Evolutionary conservation across 2,329 filamentous ascomycete species (phyloP).

Genomic region (Elsinoe perseae): DNA sequence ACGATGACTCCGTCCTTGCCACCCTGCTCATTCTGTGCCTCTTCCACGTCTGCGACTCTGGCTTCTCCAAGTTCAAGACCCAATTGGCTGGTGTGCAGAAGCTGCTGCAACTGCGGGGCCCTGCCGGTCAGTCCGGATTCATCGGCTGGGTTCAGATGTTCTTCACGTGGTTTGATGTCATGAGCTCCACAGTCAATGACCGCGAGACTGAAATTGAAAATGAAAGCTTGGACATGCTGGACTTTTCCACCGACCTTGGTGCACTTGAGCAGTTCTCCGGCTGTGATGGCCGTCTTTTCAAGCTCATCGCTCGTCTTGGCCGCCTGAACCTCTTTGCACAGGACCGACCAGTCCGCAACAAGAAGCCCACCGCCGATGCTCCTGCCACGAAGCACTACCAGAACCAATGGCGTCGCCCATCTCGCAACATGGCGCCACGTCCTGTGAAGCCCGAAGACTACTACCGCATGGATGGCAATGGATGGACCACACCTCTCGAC

Average conservation of each 20-base stretch:
- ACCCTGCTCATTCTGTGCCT: slow-evolving; percentile 83
- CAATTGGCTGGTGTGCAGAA: slow-evolving; percentile 92
- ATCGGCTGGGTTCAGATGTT: slow-evolving; percentile 86
- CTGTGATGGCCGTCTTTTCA: slow-evolving; percentile 81
- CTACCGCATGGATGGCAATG: slow-evolving; percentile 59
- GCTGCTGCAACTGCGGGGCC: slow-evolving; percentile 68
- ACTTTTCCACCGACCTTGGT: slow-evolving; percentile 59
- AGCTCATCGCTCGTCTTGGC: slow-evolving; percentile 73
- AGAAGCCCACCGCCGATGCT: slow-evolving; percentile 28
- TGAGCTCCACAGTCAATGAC: slow-evolving; percentile 86
- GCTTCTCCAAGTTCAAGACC: slow-evolving; percentile 84
- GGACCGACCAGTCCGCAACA: slow-evolving; percentile 41
- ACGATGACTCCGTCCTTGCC: slow-evolving; percentile 78
- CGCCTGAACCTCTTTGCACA: slow-evolving; percentile 79
- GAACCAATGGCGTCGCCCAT: slow-evolving; percentile 5
- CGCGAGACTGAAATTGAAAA: slow-evolving; percentile 72
- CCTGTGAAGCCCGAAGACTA: slow-evolving; percentile 30
- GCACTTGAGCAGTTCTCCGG: slow-evolving; percentile 79
- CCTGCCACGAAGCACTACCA: slow-evolving; percentile 25
- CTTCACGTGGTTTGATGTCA: slow-evolving; percentile 91
- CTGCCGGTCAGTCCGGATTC: slow-evolving; percentile 53
- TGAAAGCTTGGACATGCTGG: slow-evolving; percentile 54
- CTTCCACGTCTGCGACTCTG: slow-evolving; percentile 88
- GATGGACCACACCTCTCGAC: slow-evolving; percentile 40
- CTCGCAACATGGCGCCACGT: slow-evolving; percentile 6